Percentiles rank a stretch among this genome's conserved stretches.
These are phyloP conservation scores for Phytopythium helicoides DNA, from an alignment of 352 stramenopile species.

Conservation along the genomic window DNA sequence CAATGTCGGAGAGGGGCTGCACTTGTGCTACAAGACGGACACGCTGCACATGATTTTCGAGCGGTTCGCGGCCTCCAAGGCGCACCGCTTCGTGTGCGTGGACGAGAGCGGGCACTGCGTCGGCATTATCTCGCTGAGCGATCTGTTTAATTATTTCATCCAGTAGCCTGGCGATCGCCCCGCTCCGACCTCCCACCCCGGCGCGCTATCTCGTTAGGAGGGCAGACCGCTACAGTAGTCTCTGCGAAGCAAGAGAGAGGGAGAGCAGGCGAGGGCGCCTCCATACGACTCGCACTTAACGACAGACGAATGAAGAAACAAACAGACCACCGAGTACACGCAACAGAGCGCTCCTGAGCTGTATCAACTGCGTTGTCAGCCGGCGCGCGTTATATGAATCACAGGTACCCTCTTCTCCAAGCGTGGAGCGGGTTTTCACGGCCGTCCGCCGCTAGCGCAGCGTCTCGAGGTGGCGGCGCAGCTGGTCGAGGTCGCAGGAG, in stretches of 20 bases:
- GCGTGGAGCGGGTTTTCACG: background rate
- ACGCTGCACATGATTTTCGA: conserved; percentile 91
- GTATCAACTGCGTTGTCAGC: no score
- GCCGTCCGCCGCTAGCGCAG: conserved; percentile 22
- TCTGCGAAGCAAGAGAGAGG: background rate
- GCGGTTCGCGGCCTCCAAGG: conserved; percentile 82
- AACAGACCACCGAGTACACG: background rate
- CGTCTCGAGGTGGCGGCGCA: conserved; percentile 73
- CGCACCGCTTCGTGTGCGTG: conserved; percentile 84
- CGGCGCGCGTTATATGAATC: background rate
- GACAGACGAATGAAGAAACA: background rate
- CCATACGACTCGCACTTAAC: background rate
- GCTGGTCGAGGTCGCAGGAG: conserved; percentile 74
- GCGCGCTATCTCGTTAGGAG: background rate
- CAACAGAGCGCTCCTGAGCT: background rate
- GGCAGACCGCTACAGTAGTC: background rate
- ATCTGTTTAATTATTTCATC: conserved; percentile 92
- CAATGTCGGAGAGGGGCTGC: conserved; percentile 75
- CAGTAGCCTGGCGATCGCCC: conserved; percentile 35
- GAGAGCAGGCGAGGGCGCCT: background rate
- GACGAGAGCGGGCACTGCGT: conserved; percentile 83
- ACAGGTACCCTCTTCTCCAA: background rate
- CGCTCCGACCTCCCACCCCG: conserved; percentile 9
- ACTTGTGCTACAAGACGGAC: conserved; percentile 88
- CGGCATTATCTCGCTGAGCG: conserved; percentile 82